phyloP scores from a whole-genome alignment of 2,329 filamentous ascomycete species.

The Elsinoe arachidis region DNA sequence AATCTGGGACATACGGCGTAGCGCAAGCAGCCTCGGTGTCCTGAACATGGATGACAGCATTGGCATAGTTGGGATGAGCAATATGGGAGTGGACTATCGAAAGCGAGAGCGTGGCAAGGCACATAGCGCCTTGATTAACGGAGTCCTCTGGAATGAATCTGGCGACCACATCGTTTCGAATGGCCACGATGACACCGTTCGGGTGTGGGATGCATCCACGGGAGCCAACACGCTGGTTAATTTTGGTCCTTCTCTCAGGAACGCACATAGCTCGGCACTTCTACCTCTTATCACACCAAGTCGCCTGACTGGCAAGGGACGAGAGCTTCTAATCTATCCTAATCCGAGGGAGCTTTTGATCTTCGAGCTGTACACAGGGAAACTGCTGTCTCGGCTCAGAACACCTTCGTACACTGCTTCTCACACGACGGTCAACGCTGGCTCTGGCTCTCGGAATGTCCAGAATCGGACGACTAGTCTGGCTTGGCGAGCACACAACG shows the following conservation, averaged over 20 bases:
- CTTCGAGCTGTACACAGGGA: slow-evolving; percentile 71
- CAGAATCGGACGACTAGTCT: slow-evolving; percentile 60
- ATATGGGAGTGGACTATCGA: slow-evolving; percentile 37
- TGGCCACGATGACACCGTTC: slow-evolving; percentile 74
- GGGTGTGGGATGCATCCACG: slow-evolving; percentile 75
- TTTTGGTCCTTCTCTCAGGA: slow-evolving; percentile 76
- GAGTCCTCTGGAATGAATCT: slow-evolving; percentile 74
- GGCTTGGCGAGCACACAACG: slow-evolving; percentile 62
- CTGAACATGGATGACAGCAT: slow-evolving; percentile 78
- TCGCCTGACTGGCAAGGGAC: slow-evolving; percentile 45
- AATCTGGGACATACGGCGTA: slow-evolving; percentile 79
- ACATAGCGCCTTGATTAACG: slow-evolving; percentile 76
- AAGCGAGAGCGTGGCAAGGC: slow-evolving; percentile 42
- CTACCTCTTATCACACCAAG: slow-evolving; percentile 49
- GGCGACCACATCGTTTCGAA: slow-evolving; percentile 68
- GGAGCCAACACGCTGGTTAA: slow-evolving; percentile 81
- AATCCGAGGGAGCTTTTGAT: slow-evolving; percentile 67
- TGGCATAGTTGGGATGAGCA: slow-evolving; percentile 49
- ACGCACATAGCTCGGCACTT: slow-evolving; percentile 41
- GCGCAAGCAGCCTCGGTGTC: slow-evolving; percentile 64
- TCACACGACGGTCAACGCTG: slow-evolving; percentile 15
- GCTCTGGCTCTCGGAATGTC: slow-evolving; percentile 22
- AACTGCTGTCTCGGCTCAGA: slow-evolving; percentile 60
- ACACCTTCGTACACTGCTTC: slow-evolving; percentile 30
- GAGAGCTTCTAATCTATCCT: slow-evolving; percentile 68